These are phyloP conservation scores for Ogataea saltuana DNA, from an alignment of 805 yeast genomes.

Conservation along the genomic window DNA sequence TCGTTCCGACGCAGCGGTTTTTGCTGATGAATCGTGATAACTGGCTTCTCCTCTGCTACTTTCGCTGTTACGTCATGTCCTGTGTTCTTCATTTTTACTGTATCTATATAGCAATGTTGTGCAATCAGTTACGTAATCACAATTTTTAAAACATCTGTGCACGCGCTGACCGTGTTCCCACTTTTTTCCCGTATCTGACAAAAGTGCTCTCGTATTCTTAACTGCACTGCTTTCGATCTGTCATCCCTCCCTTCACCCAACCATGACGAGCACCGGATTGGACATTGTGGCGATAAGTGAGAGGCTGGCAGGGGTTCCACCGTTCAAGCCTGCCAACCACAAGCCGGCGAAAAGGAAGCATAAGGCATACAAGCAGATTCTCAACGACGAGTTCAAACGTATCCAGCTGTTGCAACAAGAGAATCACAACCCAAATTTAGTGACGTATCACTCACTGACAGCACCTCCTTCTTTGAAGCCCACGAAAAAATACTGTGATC, in stretches of 20 bases:
- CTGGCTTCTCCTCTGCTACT: background rate
- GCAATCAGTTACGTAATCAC: background rate
- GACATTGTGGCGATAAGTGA: conserved; percentile 36
- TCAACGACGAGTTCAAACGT: conserved; percentile 77
- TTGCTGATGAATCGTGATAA: conserved; percentile 8
- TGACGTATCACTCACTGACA: conserved; percentile 68
- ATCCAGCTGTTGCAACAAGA: conserved; percentile 42
- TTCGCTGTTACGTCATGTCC: background rate
- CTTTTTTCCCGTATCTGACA: too few relatives aligned
- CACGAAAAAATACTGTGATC: conserved; percentile 82
- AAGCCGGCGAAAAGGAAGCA: conserved; percentile 59
- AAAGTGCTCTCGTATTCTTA: too few relatives aligned
- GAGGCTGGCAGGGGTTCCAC: conserved; percentile 42
- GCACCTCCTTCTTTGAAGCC: conserved; percentile 91
- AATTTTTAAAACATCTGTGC: background rate
- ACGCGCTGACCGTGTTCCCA: too few relatives aligned
- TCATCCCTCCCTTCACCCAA: too few relatives aligned
- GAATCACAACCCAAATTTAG: conserved; percentile 40
- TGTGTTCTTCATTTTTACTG: background rate
- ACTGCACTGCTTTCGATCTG: too few relatives aligned
- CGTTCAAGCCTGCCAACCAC: conserved; percentile 61
- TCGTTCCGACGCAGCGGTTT: conserved; percentile 4
- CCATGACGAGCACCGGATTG: conserved; percentile 1
- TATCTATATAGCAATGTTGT: background rate
- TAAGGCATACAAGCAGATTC: conserved; percentile 71